phyloP scores from a whole-genome alignment of 2,329 filamentous ascomycete genomes.

The Neopestalotiopsis sp. region DNA sequence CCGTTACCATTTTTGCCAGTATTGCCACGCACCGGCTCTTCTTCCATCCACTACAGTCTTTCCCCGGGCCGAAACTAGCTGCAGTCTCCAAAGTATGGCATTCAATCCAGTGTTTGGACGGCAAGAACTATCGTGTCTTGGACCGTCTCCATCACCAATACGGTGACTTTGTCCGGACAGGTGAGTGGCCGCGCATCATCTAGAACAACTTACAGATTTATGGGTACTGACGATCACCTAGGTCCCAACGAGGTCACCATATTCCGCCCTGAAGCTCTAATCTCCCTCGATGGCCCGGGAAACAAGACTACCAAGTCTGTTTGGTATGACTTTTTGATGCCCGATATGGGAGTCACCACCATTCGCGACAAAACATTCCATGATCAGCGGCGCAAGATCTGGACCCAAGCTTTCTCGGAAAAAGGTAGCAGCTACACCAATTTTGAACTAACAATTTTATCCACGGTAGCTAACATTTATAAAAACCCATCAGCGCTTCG shows the following conservation, averaged over 20 bases:
- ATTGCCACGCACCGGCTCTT: neutral
- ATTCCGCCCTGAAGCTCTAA: constrained; percentile 18
- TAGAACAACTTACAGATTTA: neutral
- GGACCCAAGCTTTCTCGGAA: constrained; percentile 24
- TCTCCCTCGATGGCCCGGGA: constrained; percentile 17
- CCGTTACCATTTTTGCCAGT: neutral
- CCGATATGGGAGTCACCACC: constrained; percentile 21
- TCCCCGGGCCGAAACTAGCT: neutral
- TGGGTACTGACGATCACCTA: neutral
- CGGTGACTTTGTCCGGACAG: constrained; percentile 11
- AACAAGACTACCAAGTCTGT: constrained; percentile 23
- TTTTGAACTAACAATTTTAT: neutral
- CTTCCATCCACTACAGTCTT: neutral
- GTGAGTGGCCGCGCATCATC: neutral
- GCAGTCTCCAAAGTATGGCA: neutral
- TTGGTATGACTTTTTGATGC: constrained; percentile 23
- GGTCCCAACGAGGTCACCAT: constrained; percentile 27
- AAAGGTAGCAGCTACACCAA: neutral
- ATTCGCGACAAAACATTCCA: constrained; percentile 24
- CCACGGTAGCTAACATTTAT: neutral
- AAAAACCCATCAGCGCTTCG: constrained; percentile 3
- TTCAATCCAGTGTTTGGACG: neutral
- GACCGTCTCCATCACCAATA: neutral
- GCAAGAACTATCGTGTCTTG: neutral
- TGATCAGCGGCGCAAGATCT: constrained; percentile 21